phyloP scores from a whole-genome alignment of 2,329 filamentous ascomycete species.

The Rhynchosporium agropyri region DNA sequence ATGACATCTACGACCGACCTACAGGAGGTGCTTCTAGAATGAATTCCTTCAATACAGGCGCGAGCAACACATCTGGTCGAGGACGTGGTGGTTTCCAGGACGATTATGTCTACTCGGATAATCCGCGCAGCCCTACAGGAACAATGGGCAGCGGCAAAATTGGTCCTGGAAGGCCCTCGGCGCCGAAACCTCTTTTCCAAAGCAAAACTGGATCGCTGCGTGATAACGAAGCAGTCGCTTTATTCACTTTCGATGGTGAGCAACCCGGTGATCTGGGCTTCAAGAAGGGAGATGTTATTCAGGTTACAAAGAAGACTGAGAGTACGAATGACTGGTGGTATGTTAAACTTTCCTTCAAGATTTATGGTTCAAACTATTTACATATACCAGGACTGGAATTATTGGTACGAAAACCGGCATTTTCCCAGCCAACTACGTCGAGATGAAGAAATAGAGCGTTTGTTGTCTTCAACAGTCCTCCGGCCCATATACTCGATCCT shows the following conservation, averaged over 20 bases:
- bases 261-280: conserved; percentile 92
- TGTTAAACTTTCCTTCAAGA: conserved; percentile 41
- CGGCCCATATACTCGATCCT: no score
- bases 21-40: conserved; percentile 38
- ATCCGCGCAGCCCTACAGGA: conserved; percentile 42
- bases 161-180: conserved; percentile 77
- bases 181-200: conserved; percentile 84
- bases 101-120: conserved; percentile 59
- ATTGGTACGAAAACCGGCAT: conserved; percentile 85
- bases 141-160: conserved; percentile 41
- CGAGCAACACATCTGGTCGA: conserved; percentile 33
- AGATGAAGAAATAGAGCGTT: conserved; percentile 57
- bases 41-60: conserved; percentile 29
- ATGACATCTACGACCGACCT: conserved; percentile 70
- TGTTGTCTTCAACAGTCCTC: no score
- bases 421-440: conserved; percentile 83
- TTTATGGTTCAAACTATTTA: conserved; percentile 15
- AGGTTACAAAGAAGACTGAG: conserved; percentile 90
- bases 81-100: conserved; percentile 50
- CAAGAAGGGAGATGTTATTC: conserved; percentile 97
- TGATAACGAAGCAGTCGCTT: conserved; percentile 82
- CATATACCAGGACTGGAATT: conserved; percentile 72
- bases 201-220: conserved; percentile 58
- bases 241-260: conserved; percentile 93
- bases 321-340: conserved; percentile 95